Evolutionary conservation across 257 asterid species (phyloP), one percentile per base, ranked within the genome.

Genomic region (Solanum bulbocastanum): DNA sequence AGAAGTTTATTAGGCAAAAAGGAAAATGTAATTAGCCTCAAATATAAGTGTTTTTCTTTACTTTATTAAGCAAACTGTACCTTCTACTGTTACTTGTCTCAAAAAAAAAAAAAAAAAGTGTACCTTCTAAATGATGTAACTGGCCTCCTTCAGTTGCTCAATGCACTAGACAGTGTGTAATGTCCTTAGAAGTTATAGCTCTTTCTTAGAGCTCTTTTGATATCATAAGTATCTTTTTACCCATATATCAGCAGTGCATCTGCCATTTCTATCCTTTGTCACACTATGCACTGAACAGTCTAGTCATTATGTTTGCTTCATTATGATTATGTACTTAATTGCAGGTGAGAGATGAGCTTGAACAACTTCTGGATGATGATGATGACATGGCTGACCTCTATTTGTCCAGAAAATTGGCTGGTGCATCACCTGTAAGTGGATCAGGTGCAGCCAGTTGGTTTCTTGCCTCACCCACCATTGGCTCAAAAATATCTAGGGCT

Each of bases 371-470:
- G 94, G 99, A 96, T 75, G 98, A 97, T 35, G 99, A 97, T 81
- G 99, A 96, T 88, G 99, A 97, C 79, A 97, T 97, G 99, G 97
- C 98, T 1, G 98, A 97, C 89, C 98, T 97, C 75, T 97, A 97
- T 92, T 91, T 97, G 90, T 93, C 99, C 6, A 92, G 99, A 87
- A 97, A 97, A 90, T 86, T 92, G 83, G 94, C 92, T 10, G 92
- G 96, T 72, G 89, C 94, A 86, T 93, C 98, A 44, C 98, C 98
- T 69, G 90, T 92, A 84, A 96, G 99, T 90, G 97, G 92, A 83
- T 94, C 98, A 15, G 98, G 95, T 87, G 98, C 94, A 60, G 95
- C 93, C 49, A 90, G 93, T 87, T 96, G 94, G 96, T 91, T 90
- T 93, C 90, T 91, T 65, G 93, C 93, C 23, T 94, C 99, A 8